A percentile compares a stretch with the other conserved stretches of the same genome.
Evolutionary conservation across 768 basidiomycete genomes (phyloP).

Genomic region (Termitomyces sp.): DNA sequence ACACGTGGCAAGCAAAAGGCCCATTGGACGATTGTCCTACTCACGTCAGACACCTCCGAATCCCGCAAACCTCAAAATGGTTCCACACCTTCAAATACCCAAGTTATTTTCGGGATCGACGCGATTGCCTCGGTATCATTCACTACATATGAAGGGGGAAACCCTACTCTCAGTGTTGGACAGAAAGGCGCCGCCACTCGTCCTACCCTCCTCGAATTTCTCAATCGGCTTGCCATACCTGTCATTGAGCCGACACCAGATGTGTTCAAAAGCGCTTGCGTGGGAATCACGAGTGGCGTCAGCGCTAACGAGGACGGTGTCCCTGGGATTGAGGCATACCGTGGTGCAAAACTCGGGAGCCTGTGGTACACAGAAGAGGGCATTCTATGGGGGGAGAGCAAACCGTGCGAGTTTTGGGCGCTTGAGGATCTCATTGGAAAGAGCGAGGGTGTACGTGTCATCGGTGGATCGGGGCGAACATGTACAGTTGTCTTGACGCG

Average conservation of each 20-base stretch:
- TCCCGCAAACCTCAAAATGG: slow-evolving; percentile 31
- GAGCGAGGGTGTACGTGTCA: slow-evolving; percentile 46
- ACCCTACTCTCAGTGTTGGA: slow-evolving; percentile 24
- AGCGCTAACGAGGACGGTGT: slow-evolving; percentile 40
- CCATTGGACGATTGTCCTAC: slow-evolving; percentile 69
- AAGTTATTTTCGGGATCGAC: slow-evolving; percentile 72
- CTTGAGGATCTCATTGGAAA: slow-evolving; percentile 51
- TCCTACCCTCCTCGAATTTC: slow-evolving; percentile 46
- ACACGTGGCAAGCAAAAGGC: slow-evolving; percentile 69
- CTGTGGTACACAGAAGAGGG: slow-evolving; percentile 71
- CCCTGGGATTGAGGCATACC: slow-evolving; percentile 66
- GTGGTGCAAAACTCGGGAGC: slow-evolving; percentile 66
- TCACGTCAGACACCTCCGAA: slow-evolving; percentile 52
- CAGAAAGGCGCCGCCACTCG: slow-evolving; percentile 53
- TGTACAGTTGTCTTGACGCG: slow-evolving; percentile 57
- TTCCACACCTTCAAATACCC: slow-evolving; percentile 35
- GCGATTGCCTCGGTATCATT: slow-evolving; percentile 47
- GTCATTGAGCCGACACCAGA: slow-evolving; percentile 44
- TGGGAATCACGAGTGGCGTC: slow-evolving; percentile 27
- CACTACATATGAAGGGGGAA: slow-evolving; percentile 26
- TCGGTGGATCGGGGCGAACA: slow-evolving; percentile 64
- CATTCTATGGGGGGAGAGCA: slow-evolving; percentile 71
- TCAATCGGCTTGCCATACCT: slow-evolving; percentile 42
- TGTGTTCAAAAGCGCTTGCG: slow-evolving; percentile 55
- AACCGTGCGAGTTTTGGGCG: slow-evolving; percentile 77